Base-by-base conservation (phyloP, 805 yeast species). In the Spathaspora girioi region DNA sequence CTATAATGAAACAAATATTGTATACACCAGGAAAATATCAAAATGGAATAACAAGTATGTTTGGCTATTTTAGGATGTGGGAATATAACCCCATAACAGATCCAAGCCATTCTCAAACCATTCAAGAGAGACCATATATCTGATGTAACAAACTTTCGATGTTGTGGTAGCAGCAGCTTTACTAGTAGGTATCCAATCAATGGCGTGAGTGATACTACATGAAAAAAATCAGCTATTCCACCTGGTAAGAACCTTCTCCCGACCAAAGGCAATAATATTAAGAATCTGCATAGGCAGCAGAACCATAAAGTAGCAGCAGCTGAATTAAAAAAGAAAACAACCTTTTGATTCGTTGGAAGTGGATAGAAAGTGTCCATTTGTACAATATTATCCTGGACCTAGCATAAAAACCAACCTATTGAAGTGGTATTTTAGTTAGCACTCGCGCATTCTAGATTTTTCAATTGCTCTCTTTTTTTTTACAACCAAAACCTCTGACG, bases 181-280 rank as follows among this genome's bases (percentile, higher is more conserved):
- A 57, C 48, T 15, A 61, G 14, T 27, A 64, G 47, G 31, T 63
- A 56, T 5, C 63, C 67, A 2, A 64, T 45, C 15, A 71, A 56
- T 10, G 78, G 77, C 8, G 67, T 52, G 17, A 69, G 51, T 1
- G 77, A 56, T 27, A 74, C 73, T 10, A 67, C 67, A 45, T 73
- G 78, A 57, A 83, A 79, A 66, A 83, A 86, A 56, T 81, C 87
- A 44, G 88, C 87, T 11, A 86, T 81, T 0, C 89, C 91, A 6
- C 86, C 89, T 1, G 90, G 87, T 18, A 86, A 64, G 56, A 83
- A 86, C 55, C 71, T 73, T 31, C 82, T 65, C 0, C 89, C 87
- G n/a, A 83, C 89, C 23, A 86, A 66, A 0, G 89, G 88, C 44
- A 81, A 67, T 29, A 86, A 66, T 1, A 84, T 66, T 12, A 75